These are phyloP conservation scores for Globisporangium radiosum DNA, from an alignment of 352 stramenopile species.

Conservation along the genomic window DNA sequence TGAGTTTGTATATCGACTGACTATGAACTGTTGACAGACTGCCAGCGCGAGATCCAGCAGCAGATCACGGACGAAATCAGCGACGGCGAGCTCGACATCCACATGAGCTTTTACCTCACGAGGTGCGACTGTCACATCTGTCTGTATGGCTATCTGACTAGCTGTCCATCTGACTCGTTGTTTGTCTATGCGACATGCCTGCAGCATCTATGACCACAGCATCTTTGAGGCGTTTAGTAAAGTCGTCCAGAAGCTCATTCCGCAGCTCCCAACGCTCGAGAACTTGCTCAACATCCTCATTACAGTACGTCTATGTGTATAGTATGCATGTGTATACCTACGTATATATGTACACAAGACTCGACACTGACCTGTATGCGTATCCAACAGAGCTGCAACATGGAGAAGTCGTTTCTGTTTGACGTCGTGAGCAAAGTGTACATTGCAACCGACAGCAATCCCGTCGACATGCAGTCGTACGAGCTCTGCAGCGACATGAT, in stretches of 20 bases:
- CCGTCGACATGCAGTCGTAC: conserved; percentile 96
- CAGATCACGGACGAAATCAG: conserved; percentile 96
- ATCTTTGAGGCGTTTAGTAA: conserved; percentile 97
- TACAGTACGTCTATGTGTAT: conserved; percentile 28
- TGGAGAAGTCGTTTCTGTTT: conserved; percentile 99
- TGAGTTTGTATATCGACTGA: background rate
- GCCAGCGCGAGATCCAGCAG: conserved; percentile 95
- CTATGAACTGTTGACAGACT: conserved; percentile 57
- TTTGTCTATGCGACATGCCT: background rate
- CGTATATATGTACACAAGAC: too few relatives aligned
- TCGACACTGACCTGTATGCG: too few relatives aligned
- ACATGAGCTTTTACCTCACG: conserved; percentile 90
- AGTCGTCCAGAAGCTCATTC: conserved; percentile 97
- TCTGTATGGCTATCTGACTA: background rate
- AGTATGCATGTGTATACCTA: too few relatives aligned
- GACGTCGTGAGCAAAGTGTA: conserved; percentile 99
- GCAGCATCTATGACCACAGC: conserved; percentile 92
- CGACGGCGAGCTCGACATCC: conserved; percentile 90
- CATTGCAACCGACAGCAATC: conserved; percentile 97
- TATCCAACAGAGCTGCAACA: conserved; percentile 87
- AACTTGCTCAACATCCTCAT: conserved; percentile 98
- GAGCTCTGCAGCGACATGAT: conserved; percentile 99
- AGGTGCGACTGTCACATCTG: conserved; percentile 15
- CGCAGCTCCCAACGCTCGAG: conserved; percentile 95
- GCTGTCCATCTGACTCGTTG: background rate